Evolutionary conservation across 495 filamentous ascomycete species (phyloP).

Genomic region (Trypethelium eluteriae): DNA sequence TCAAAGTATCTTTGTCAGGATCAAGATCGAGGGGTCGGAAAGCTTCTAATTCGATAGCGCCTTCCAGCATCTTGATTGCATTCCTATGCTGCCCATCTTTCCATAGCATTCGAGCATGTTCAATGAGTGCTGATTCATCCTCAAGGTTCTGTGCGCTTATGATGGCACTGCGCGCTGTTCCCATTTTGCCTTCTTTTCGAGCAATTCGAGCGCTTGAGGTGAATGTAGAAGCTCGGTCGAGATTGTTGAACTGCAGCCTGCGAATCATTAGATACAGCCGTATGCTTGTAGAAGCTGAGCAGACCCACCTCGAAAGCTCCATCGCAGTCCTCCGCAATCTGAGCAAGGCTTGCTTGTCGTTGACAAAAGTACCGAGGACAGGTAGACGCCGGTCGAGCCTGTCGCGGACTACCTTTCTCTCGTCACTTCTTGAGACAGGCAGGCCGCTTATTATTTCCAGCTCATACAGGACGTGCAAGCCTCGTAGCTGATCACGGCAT

Average conservation of each 20-base stretch:
- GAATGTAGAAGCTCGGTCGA: constrained; percentile 1
- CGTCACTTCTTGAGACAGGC: constrained; percentile 36
- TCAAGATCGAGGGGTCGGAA: constrained; percentile 49
- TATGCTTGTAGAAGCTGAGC: not conserved
- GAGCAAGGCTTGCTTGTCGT: constrained; percentile 92
- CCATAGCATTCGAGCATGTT: constrained; percentile 90
- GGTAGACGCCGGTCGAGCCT: constrained; percentile 69
- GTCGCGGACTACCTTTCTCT: constrained; percentile 43
- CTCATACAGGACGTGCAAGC: constrained; percentile 79
- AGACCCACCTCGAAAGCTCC: constrained; percentile 56
- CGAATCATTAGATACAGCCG: not conserved
- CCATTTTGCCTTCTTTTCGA: constrained; percentile 70
- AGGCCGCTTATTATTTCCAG: constrained; percentile 67
- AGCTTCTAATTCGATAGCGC: constrained; percentile 69
- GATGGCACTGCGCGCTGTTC: constrained; percentile 87
- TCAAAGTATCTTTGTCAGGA: constrained; percentile 38
- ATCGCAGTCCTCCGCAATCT: constrained; percentile 78
- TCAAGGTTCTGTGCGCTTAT: constrained; percentile 79
- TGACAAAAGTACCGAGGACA: constrained; percentile 73
- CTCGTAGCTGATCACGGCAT: constrained; percentile 72
- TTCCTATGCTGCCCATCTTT: constrained; percentile 89
- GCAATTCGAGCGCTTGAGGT: constrained; percentile 69
- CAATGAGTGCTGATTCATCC: constrained; percentile 76
- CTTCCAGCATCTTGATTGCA: constrained; percentile 82
- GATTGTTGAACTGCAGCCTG: constrained; percentile 21